Evolutionary conservation across 768 basidiomycete species (phyloP).

Genomic region (Chalciporus chontae): DNA sequence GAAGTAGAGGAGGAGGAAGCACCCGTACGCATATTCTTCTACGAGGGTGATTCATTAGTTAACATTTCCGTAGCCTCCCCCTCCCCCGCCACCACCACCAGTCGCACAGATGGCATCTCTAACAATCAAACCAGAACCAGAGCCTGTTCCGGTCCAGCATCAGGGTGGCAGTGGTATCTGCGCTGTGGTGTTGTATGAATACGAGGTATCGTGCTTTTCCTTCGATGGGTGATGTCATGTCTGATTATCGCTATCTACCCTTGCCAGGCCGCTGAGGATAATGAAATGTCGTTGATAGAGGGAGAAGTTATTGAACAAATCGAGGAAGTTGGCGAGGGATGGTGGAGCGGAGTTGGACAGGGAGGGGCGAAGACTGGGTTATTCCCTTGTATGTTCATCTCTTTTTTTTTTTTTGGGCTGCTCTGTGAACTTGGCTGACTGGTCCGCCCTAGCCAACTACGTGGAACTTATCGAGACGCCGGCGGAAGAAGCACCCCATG

Average conservation of each 20-base stretch:
- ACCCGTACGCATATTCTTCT: not conserved
- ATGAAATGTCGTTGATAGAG: constrained; percentile 77
- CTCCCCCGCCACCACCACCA: constrained; percentile 32
- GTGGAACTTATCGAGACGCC: constrained; percentile 67
- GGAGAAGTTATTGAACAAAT: constrained; percentile 81
- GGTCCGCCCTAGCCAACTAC: constrained; percentile 65
- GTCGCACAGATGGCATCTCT: constrained; percentile 30
- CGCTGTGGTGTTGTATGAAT: constrained; percentile 79
- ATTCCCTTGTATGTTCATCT: constrained; percentile 78
- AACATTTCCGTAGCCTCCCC: constrained; percentile 21
- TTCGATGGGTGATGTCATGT: not conserved
- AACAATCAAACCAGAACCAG: constrained; percentile 33
- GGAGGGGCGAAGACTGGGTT: constrained; percentile 68
- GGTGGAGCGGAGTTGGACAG: constrained; percentile 82
- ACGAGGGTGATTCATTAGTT: not conserved
- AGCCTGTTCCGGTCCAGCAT: constrained; percentile 20
- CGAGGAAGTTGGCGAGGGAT: constrained; percentile 83
- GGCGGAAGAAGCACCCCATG: constrained; percentile 34
- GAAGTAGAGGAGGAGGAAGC: constrained; percentile 8
- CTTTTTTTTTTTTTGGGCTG: not conserved
- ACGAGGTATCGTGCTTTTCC: constrained; percentile 49
- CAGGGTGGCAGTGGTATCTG: constrained; percentile 45
- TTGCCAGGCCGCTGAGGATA: constrained; percentile 71
- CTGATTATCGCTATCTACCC: not conserved
- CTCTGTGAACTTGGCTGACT: not conserved